Evolutionary conservation across 164 flowering plant genomes (phyloP).

Genomic region (Piper betle): DNA sequence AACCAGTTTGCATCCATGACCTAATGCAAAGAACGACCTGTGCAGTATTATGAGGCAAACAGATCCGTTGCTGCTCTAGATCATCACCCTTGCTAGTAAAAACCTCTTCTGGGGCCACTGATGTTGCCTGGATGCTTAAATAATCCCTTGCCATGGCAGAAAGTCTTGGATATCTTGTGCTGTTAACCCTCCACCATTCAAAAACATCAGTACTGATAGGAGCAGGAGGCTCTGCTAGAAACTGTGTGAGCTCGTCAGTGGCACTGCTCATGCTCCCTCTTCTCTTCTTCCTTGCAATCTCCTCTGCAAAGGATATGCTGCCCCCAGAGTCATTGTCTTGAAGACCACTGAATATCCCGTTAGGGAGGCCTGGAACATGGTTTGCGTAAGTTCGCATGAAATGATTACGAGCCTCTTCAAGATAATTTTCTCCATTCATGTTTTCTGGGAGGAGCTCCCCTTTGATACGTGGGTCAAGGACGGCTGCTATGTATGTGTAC

Average conservation of each 20-base stretch:
- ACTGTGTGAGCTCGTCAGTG: slow-evolving; percentile 81
- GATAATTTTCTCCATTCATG: slow-evolving; percentile 46
- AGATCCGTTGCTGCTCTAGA: slow-evolving; percentile 40
- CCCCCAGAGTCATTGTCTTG: slow-evolving; percentile 53
- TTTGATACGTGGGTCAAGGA: slow-evolving; percentile 92
- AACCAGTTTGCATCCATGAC: slow-evolving; percentile 49
- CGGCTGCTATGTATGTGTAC: slow-evolving; percentile 78
- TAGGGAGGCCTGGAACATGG: slow-evolving; percentile 47
- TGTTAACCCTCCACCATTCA: slow-evolving; percentile 92
- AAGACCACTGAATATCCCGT: slow-evolving; percentile 20
- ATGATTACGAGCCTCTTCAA: slow-evolving; percentile 72
- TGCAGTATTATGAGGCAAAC: slow-evolving; percentile 35
- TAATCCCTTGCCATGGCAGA: slow-evolving; percentile 90
- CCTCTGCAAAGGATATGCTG: slow-evolving; percentile 82
- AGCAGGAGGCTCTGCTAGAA: slow-evolving; percentile 77
- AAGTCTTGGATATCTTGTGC: slow-evolving; percentile 69
- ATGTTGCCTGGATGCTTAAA: slow-evolving; percentile 69
- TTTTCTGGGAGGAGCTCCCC: slow-evolving; percentile 71
- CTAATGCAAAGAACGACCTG: slow-evolving; percentile 52
- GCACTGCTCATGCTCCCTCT: slow-evolving; percentile 51
- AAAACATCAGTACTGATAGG: slow-evolving; percentile 70
- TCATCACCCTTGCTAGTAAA: slow-evolving; percentile 73
- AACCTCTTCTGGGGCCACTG: slow-evolving; percentile 60
- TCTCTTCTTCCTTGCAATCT: slow-evolving; percentile 83
- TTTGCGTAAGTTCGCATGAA: slow-evolving; percentile 53